These are phyloP conservation scores for Ustilago nuda DNA, from an alignment of 1,284 basidiomycete genomes.

Conservation along the genomic window DNA sequence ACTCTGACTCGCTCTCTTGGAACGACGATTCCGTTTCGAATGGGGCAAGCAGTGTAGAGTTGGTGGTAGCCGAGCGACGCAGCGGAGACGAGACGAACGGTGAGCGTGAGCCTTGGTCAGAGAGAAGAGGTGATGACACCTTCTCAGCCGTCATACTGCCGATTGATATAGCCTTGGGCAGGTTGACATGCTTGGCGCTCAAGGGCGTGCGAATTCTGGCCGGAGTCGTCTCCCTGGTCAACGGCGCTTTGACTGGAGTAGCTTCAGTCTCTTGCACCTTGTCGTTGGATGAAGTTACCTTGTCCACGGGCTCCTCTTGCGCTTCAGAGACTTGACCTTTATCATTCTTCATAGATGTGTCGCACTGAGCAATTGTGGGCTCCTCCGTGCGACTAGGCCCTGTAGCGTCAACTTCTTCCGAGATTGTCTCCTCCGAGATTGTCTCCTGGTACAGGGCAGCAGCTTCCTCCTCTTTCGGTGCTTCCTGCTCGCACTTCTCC, in stretches of 20 bases:
- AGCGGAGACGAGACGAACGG: conserved; percentile 12
- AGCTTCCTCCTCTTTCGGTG: background rate
- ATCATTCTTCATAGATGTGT: background rate
- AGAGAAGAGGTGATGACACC: background rate
- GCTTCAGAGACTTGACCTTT: background rate
- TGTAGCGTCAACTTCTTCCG: background rate
- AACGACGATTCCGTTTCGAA: conserved; percentile 15
- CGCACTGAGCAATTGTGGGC: background rate
- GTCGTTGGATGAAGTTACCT: background rate
- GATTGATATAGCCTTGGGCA: conserved; percentile 13
- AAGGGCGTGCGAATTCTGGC: conserved; percentile 25
- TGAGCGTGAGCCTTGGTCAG: background rate
- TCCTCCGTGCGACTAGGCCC: background rate
- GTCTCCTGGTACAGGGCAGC: background rate
- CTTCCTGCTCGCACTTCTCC: background rate
- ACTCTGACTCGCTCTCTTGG: conserved; percentile 23
- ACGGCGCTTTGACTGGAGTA: background rate
- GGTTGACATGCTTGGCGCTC: conserved; percentile 24
- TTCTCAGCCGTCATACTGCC: conserved; percentile 6
- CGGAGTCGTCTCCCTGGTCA: background rate
- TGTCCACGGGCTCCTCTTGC: background rate
- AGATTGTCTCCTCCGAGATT: background rate
- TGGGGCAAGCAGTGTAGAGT: background rate
- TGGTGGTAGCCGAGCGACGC: conserved; percentile 12
- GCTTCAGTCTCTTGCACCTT: background rate